phyloP scores from a whole-genome alignment of 129 eudicot genomes.

The Flaveria linearis region DNA sequence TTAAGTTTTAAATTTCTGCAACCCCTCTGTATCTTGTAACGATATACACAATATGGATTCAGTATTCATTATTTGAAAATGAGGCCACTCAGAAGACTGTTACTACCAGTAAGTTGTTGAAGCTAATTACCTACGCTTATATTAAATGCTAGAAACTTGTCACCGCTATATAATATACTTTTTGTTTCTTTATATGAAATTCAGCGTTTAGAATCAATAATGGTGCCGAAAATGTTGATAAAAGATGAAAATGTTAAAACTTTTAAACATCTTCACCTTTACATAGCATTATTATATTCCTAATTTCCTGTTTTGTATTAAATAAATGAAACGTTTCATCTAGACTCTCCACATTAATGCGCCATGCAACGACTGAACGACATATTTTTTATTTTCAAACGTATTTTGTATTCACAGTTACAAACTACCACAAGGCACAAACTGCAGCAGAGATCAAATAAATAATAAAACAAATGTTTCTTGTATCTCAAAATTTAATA shows the following conservation, averaged over 20 bases:
- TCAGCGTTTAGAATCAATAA: background rate
- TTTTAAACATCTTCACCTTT: background rate
- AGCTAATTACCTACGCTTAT: too few relatives aligned
- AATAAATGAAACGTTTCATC: background rate
- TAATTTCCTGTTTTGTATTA: background rate
- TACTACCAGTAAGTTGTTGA: too few relatives aligned
- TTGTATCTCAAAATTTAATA: too few relatives aligned
- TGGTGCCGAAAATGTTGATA: constrained; percentile 7
- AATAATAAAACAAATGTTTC: too few relatives aligned
- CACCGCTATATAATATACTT: background rate
- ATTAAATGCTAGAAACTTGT: too few relatives aligned
- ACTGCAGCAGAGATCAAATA: background rate
- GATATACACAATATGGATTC: too few relatives aligned
- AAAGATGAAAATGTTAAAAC: background rate
- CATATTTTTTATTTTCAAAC: background rate
- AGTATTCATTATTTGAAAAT: too few relatives aligned
- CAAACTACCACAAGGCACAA: constrained; percentile 14
- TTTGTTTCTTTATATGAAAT: background rate
- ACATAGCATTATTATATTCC: background rate
- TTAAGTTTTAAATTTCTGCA: too few relatives aligned
- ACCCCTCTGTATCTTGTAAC: too few relatives aligned
- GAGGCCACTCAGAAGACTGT: too few relatives aligned
- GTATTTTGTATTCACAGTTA: background rate
- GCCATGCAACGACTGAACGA: constrained; percentile 19
- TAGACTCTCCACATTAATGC: background rate